A percentile compares a stretch with the other conserved stretches of the same genome.
Evolutionary conservation across 2,329 filamentous ascomycete genomes (phyloP).

Genomic region (Fusarium sp.): DNA sequence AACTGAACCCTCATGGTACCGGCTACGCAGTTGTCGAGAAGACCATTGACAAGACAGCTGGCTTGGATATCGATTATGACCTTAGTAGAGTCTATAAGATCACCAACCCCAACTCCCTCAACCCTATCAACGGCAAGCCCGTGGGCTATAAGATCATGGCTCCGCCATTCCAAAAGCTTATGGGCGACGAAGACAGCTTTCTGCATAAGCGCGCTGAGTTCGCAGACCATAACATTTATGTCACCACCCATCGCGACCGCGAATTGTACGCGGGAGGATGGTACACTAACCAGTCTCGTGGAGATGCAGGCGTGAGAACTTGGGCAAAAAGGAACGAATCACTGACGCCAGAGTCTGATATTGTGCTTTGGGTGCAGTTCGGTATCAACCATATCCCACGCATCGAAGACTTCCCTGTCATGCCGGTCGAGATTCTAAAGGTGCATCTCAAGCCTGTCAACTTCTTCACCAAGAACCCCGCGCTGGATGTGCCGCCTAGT

Average conservation of each 20-base stretch:
- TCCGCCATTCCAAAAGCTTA: conserved; percentile 56
- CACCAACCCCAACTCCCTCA: conserved; percentile 52
- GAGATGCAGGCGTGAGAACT: conserved; percentile 46
- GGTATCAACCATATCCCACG: conserved; percentile 60
- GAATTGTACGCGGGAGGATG: conserved; percentile 62
- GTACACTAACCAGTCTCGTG: conserved; percentile 60
- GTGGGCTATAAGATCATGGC: conserved; percentile 62
- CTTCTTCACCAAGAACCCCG: conserved; percentile 59
- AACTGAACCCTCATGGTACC: conserved; percentile 69
- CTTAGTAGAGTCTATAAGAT: conserved; percentile 62
- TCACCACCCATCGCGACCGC: conserved; percentile 59
- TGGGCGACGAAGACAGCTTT: conserved; percentile 56
- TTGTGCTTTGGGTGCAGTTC: conserved; percentile 63
- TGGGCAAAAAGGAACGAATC: conserved; percentile 48
- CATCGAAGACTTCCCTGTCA: conserved; percentile 62
- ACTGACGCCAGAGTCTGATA: conserved; percentile 76
- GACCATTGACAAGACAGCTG: conserved; percentile 49
- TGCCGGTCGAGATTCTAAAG: conserved; percentile 42
- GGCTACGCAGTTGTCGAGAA: conserved; percentile 64
- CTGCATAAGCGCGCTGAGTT: conserved; percentile 55
- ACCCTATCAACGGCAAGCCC: conserved; percentile 49
- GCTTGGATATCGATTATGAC: conserved; percentile 57
- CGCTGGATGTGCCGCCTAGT: conserved; percentile 54
- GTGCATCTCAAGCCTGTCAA: conserved; percentile 51
- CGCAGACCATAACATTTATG: conserved; percentile 59